phyloP scores from a whole-genome alignment of 257 asterid species.

The Ocimum tenuiflorum region DNA sequence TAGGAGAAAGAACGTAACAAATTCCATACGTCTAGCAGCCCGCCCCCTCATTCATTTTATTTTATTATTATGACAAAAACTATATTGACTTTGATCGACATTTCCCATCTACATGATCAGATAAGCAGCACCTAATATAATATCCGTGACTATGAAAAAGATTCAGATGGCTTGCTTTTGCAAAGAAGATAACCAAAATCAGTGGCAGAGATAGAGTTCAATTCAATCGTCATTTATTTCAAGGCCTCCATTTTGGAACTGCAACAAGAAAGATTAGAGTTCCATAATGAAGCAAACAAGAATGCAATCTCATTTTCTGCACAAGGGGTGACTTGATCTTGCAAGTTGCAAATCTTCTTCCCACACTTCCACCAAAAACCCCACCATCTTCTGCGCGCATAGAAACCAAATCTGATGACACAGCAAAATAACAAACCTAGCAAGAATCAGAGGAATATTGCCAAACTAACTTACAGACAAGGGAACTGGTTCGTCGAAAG shows the following conservation, averaged over 20 bases:
- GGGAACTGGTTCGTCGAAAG: slow-evolving; percentile 21
- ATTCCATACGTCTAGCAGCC: neutral
- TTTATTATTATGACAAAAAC: too few relatives aligned
- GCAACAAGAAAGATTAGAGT: too few relatives aligned
- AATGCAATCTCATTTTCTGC: neutral
- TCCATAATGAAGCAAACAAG: too few relatives aligned
- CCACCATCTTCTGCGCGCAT: slow-evolving; percentile 24
- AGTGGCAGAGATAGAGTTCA: too few relatives aligned
- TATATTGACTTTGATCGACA: too few relatives aligned
- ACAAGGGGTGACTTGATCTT: neutral
- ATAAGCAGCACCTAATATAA: too few relatives aligned
- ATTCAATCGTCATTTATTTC: too few relatives aligned
- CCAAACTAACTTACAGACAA: slow-evolving; percentile 20
- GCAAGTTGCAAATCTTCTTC: slow-evolving; percentile 1
- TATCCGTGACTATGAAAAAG: too few relatives aligned
- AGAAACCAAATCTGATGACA: neutral
- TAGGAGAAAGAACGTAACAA: too few relatives aligned
- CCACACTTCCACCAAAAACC: slow-evolving; percentile 21
- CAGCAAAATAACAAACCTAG: neutral
- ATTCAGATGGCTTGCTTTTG: neutral
- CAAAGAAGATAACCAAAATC: too few relatives aligned
- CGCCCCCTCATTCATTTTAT: neutral
- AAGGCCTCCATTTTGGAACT: too few relatives aligned
- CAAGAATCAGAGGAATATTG: neutral
- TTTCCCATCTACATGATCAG: neutral